Conservation (phyloP, 2,329 filamentous ascomycete species). For the Nemania sp. region DNA sequence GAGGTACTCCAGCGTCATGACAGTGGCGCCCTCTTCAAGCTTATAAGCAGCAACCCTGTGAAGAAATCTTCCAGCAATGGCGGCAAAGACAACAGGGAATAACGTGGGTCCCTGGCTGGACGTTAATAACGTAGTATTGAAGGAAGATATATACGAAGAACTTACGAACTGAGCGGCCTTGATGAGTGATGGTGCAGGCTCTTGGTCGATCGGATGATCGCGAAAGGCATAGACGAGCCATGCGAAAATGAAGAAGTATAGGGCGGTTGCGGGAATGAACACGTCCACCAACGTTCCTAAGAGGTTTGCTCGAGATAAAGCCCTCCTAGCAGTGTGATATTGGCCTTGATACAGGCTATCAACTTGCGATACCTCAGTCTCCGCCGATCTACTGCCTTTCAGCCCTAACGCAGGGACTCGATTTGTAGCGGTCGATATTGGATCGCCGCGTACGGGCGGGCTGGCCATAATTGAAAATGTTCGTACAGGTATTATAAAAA, state of each 20-base stretch:
- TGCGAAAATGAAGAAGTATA: conserved; percentile 4
- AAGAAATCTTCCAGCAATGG: not conserved
- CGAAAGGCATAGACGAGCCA: conserved; percentile 1
- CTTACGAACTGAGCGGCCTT: not conserved
- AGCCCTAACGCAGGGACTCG: not conserved
- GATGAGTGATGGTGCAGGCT: conserved; percentile 1
- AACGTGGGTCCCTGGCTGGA: not conserved
- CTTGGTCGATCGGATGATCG: not conserved
- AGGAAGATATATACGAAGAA: not conserved
- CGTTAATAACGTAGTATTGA: not conserved
- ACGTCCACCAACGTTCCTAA: not conserved
- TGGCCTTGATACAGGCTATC: conserved; percentile 3
- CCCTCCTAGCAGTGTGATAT: not conserved
- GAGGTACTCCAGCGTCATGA: conserved; percentile 4
- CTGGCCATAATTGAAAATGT: not conserved
- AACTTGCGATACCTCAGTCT: not conserved
- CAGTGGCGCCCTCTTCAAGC: conserved; percentile 1
- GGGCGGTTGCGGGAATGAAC: not conserved
- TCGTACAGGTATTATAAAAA: not conserved
- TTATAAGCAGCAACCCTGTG: not conserved
- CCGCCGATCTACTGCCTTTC: not conserved
- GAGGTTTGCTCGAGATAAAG: not conserved
- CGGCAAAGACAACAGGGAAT: not conserved
- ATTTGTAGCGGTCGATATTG: not conserved
- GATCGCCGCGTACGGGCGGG: not conserved